phyloP scores from a whole-genome alignment of 805 yeast genomes.

The Yarrowia yakushimensis region DNA sequence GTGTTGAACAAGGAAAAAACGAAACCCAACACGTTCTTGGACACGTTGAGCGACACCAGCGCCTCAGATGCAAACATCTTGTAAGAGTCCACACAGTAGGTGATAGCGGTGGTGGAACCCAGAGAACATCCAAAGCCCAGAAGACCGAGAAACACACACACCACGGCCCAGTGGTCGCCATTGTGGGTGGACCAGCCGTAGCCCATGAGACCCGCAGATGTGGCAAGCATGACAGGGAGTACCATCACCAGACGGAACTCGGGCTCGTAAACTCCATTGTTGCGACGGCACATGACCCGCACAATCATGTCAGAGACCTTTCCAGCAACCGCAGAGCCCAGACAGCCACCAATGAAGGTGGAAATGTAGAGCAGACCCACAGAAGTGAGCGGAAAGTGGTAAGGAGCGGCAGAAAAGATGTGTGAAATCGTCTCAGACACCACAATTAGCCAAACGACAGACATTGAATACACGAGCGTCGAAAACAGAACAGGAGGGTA shows the following conservation, averaged over 20 bases:
- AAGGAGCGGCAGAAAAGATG: slow-evolving; percentile 47
- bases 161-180: slow-evolving; percentile 53
- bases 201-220: slow-evolving; percentile 54
- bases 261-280: slow-evolving; percentile 59
- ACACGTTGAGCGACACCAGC: slow-evolving; percentile 52
- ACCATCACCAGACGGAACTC: slow-evolving; percentile 57
- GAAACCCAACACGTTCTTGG: slow-evolving; percentile 55
- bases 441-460: slow-evolving; percentile 62
- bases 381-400: slow-evolving; percentile 45
- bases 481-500: slow-evolving; percentile 55
- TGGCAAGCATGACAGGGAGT: slow-evolving; percentile 46
- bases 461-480: slow-evolving; percentile 50
- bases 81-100: slow-evolving; percentile 57
- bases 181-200: slow-evolving; percentile 57
- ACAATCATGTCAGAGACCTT: slow-evolving; percentile 48
- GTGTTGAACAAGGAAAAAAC: slow-evolving; percentile 56
- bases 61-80: slow-evolving; percentile 57
- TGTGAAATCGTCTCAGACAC: slow-evolving; percentile 54
- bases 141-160: slow-evolving; percentile 53
- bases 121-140: slow-evolving; percentile 59
- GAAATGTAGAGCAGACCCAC: slow-evolving; percentile 54
- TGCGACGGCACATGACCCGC: slow-evolving; percentile 44
- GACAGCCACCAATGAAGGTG: slow-evolving; percentile 55
- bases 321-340: slow-evolving; percentile 57
- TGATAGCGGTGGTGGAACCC: slow-evolving; percentile 59